Base-by-base conservation (phyloP, 2,329 filamentous ascomycete species). In the Thelonectria rubi region DNA sequence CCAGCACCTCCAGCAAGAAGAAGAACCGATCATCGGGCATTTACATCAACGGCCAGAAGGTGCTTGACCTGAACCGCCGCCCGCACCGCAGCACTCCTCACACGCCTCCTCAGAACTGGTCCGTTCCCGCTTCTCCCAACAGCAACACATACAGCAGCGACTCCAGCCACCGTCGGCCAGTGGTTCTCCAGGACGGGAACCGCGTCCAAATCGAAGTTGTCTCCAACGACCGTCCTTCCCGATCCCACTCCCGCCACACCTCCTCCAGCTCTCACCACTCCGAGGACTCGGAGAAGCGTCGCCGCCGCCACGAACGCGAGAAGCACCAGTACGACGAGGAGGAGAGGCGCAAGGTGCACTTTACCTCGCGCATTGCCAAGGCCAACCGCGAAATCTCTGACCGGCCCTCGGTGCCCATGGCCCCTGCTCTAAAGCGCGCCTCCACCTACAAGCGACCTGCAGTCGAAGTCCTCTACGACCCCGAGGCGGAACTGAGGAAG, bases 21-120 rank as follows among this genome's bases (percentile, higher is more conserved):
- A 74, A 61, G 69, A 75, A 70, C 64, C 73, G 69, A 58, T 73
- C 72, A 58, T 78, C 73, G 14, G 73, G 70, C 52, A 65, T 76
- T 62, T 82, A 77, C 69, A 67, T 76, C 74, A 78, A 75, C 66
- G 78, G 73, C 54, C 72, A 75, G 26, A 77, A 73, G 66, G 68
- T 77, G 2, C 54, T 77, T 47, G 75, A 78, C 52, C 53, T 75
- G 56, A 71, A 73, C 65, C 74, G 72, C 60, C 73, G 72, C 39
- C 69, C 73, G 55, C 63, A 76, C 45, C 75, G 74, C 59, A 75
- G 75, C 12, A 79, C 78, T 9, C 78, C 81, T 37, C 77, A 79
- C 58, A 81, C 81, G 26, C 80, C 82, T 24, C 80, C 82, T n/a
- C 80, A 78, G 63, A 69, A 72, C 34, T 80, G 76, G 68, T 66